Percentiles rank a stretch among this genome's conserved stretches.
phyloP scores from a whole-genome alignment of 306 rosid genomes.

The Inga oerstediana region DNA sequence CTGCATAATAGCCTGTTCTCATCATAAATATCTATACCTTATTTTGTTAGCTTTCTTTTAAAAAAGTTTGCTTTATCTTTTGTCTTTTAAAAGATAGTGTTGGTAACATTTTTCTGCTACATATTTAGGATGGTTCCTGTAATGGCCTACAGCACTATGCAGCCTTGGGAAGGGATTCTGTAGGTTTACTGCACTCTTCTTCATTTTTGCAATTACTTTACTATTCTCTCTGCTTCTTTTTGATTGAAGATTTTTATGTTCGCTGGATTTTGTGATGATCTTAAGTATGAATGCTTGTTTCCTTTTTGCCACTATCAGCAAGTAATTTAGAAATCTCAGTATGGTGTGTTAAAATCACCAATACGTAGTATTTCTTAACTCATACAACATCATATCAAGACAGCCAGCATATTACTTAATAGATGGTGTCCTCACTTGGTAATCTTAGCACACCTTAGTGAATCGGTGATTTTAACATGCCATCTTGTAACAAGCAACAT shows the following conservation, averaged over 20 bases:
- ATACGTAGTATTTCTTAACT: neutral
- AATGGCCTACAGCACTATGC: conserved; percentile 94
- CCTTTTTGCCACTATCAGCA: neutral
- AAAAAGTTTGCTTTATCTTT: neutral
- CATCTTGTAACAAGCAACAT: neutral
- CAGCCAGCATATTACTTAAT: neutral
- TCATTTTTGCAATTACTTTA: conserved; percentile 31
- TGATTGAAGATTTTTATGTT: conserved; percentile 38
- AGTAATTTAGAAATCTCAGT: conserved; percentile 4
- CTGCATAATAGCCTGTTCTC: neutral
- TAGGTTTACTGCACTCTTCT: conserved; percentile 42
- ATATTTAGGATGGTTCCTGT: conserved; percentile 83
- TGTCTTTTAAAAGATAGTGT: neutral
- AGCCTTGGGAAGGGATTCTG: conserved; percentile 81
- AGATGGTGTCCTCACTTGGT: neutral
- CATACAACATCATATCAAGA: neutral
- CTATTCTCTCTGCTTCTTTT: conserved; percentile 12
- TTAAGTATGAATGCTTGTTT: conserved; percentile 2
- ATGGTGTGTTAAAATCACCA: conserved; percentile 5
- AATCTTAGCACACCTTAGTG: neutral
- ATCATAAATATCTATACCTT: conserved; percentile 13
- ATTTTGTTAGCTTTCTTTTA: conserved; percentile 7
- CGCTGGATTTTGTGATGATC: conserved; percentile 15
- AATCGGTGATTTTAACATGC: neutral
- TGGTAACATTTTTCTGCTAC: conserved; percentile 18